A percentile compares a stretch with the other conserved stretches of the same genome.
Conservation (phyloP, 176 grass and related monocot genomes). For the Bolboschoenus planiculmis region DNA sequence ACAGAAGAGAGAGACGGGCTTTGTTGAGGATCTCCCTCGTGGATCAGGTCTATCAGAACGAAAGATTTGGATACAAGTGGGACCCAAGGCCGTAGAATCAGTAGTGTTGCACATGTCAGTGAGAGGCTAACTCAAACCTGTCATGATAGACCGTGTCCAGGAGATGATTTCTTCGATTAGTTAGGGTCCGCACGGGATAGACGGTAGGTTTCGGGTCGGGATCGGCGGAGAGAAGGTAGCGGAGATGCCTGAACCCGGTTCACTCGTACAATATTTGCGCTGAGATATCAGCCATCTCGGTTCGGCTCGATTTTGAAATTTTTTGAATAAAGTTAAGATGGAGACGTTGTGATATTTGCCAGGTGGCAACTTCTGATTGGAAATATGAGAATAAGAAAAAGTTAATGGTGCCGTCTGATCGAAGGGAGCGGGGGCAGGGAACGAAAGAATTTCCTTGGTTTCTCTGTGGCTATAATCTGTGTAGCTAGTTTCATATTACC, state of each 20-base stretch:
- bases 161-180: conserved; percentile 30
- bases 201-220: conserved; percentile 61
- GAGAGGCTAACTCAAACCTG: neutral
- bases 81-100: neutral
- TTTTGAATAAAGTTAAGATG: conserved; percentile 37
- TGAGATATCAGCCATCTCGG: conserved; percentile 27
- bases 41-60: conserved; percentile 4
- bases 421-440: conserved; percentile 3
- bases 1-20: neutral
- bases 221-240: conserved; percentile 8
- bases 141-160: conserved; percentile 17
- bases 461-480: neutral
- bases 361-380: neutral
- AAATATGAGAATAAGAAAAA: neutral
- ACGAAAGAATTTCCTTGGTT: neutral
- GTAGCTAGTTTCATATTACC: no score
- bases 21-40: neutral
- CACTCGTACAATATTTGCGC: neutral
- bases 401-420: conserved; percentile 17
- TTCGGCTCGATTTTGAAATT: conserved; percentile 25
- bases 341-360: neutral
- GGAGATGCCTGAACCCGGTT: neutral
- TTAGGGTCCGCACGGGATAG: conserved; percentile 30
- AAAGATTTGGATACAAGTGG: no score
- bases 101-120: conserved; percentile 3